Evolutionary conservation across 192 early-diverging fungal genomes (phyloP).

Genomic region (Pilaira anomala): DNA sequence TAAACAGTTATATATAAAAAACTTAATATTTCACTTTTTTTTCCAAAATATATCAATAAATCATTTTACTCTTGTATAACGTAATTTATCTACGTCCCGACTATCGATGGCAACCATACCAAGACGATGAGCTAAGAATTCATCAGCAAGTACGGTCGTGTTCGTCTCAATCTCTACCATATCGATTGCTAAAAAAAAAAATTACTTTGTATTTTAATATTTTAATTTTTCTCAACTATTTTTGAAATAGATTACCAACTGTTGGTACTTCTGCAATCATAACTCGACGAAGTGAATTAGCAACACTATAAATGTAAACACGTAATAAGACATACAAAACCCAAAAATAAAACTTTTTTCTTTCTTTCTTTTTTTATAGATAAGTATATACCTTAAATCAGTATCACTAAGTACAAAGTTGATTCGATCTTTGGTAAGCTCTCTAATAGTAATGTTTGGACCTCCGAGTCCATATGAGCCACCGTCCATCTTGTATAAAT

Average conservation of each 20-base stretch:
- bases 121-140: conserved; percentile 92
- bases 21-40: too few species aligned
- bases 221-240: neutral
- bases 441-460: conserved; percentile 58
- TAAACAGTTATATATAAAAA: conserved; percentile 22
- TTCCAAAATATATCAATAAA: neutral
- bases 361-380: neutral
- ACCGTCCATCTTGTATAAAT: conserved; percentile 15
- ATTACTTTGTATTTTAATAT: neutral
- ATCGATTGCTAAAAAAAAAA: conserved; percentile 75
- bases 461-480: conserved; percentile 35
- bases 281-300: conserved; percentile 88
- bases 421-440: conserved; percentile 56
- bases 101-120: conserved; percentile 91
- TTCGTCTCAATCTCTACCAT: conserved; percentile 94
- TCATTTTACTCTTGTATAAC: conserved; percentile 65
- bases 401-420: conserved; percentile 85
- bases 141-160: conserved; percentile 91
- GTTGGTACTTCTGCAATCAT: conserved; percentile 99
- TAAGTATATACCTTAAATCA: conserved; percentile 62
- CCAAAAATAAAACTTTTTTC: too few species aligned
- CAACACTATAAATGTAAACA: conserved; percentile 53
- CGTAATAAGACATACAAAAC: neutral
- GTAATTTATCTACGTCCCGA: conserved; percentile 71
- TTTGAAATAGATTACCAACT: conserved; percentile 65